Conservation (phyloP, 2,329 filamentous ascomycete genomes). For the Botrytis deweyae region DNA sequence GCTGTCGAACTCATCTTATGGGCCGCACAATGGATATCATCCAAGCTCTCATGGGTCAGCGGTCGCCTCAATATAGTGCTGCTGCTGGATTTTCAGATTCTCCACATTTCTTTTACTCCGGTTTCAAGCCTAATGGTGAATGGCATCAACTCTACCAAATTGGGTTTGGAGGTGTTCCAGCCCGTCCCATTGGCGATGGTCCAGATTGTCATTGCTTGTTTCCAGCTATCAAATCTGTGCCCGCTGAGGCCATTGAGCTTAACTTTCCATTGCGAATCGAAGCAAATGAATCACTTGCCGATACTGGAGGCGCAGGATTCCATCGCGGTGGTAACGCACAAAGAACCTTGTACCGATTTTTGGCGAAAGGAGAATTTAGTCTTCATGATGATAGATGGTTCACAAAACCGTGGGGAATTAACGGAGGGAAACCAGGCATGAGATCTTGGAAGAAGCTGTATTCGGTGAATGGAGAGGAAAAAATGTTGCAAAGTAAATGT, state of each 20-base stretch:
- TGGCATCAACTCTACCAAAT: conserved; percentile 18
- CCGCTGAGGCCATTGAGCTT: conserved; percentile 16
- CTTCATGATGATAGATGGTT: conserved; percentile 20
- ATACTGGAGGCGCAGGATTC: conserved; percentile 15
- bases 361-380: conserved; percentile 14
- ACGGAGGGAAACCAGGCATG: neutral
- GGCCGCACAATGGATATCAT: conserved; percentile 8
- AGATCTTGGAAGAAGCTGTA: conserved; percentile 16
- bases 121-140: conserved; percentile 16
- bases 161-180: conserved; percentile 9
- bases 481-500: conserved; percentile 15
- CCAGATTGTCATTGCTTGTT: conserved; percentile 17
- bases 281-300: conserved; percentile 18
- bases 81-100: conserved; percentile 16
- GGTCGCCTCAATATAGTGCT: conserved; percentile 8
- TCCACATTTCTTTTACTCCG: conserved; percentile 12
- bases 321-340: conserved; percentile 15
- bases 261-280: conserved; percentile 16
- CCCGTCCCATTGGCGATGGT: conserved; percentile 16
- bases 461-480: neutral
- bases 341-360: conserved; percentile 6
- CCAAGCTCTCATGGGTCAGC: conserved; percentile 15
- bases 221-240: conserved; percentile 12
- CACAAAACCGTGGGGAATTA: conserved; percentile 16
- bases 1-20: neutral